Evolutionary conservation across 768 basidiomycete species (phyloP).

Genomic region (Candolleomyces efflorescens): DNA sequence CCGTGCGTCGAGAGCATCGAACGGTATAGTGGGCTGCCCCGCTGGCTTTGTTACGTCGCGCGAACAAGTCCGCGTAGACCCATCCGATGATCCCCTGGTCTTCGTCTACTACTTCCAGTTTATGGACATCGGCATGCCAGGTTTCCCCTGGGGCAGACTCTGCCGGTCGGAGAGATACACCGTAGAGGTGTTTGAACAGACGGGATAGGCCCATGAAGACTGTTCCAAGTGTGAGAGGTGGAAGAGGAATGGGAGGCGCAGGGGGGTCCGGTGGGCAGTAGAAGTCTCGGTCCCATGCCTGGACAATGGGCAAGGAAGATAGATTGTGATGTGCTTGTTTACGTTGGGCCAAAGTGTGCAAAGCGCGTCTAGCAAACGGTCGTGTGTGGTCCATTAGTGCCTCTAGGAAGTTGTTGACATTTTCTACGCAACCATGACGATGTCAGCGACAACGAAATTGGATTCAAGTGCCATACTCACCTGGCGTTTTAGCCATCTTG

Average conservation of each 20-base stretch:
- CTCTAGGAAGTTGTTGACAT: conserved; percentile 82
- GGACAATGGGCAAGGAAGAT: conserved; percentile 56
- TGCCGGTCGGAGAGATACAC: conserved; percentile 74
- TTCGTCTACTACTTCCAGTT: conserved; percentile 92
- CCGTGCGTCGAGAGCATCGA: conserved; percentile 86
- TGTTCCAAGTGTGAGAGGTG: conserved; percentile 81
- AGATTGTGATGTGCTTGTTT: conserved; percentile 74
- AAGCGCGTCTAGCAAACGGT: conserved; percentile 70
- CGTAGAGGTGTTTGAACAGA: conserved; percentile 84
- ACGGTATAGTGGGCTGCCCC: conserved; percentile 99
- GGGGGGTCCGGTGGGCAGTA: conserved; percentile 81
- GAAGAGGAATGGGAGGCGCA: conserved; percentile 67
- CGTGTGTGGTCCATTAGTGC: conserved; percentile 77
- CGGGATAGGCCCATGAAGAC: conserved; percentile 90
- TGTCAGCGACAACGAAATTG: background rate
- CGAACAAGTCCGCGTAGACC: conserved; percentile 93
- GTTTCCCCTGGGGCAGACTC: conserved; percentile 72
- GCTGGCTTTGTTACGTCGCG: conserved; percentile 76
- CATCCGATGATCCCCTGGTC: conserved; percentile 83
- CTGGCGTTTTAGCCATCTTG: conserved; percentile 97
- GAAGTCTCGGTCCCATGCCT: conserved; percentile 98
- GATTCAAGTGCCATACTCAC: conserved; percentile 32
- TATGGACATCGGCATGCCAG: conserved; percentile 86
- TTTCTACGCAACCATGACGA: conserved; percentile 41
- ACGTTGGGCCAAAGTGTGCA: conserved; percentile 58